Evolutionary conservation across 2,329 filamentous ascomycete genomes (phyloP).

Genomic region (Chalaropsis ovoidea): DNA sequence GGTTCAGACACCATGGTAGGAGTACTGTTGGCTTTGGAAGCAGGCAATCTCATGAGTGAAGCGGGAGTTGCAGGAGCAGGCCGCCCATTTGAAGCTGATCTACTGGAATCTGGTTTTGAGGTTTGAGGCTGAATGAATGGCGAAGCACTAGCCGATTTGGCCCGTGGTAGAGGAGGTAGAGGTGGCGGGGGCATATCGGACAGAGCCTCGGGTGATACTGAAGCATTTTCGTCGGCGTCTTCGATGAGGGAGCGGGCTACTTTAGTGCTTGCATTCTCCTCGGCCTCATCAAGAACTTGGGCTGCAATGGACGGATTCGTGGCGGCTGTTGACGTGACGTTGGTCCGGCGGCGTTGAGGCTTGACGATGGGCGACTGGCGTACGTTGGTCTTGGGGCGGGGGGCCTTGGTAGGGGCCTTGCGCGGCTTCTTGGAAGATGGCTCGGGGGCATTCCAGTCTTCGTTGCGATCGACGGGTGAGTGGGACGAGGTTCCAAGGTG

Average conservation of each 20-base stretch:
- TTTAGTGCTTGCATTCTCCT: conserved; percentile 31
- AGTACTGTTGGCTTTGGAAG: conserved; percentile 36
- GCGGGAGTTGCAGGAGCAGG: conserved; percentile 65
- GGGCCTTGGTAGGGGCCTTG: conserved; percentile 44
- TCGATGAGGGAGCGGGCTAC: conserved; percentile 34
- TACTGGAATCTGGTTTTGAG: conserved; percentile 28
- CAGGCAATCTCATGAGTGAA: conserved; percentile 69
- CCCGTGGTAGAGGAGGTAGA: conserved; percentile 48
- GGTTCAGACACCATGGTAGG: conserved; percentile 6
- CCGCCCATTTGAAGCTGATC: conserved; percentile 18
- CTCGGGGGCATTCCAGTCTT: conserved; percentile 35
- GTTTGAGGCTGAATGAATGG: conserved; percentile 54
- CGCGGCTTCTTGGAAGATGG: conserved; percentile 40
- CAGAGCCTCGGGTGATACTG: conserved; percentile 53
- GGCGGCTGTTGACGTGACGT: conserved; percentile 29
- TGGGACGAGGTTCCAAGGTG: conserved; percentile 39
- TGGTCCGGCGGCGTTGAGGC: conserved; percentile 46
- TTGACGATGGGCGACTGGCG: conserved; percentile 66
- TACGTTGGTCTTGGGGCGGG: conserved; percentile 42
- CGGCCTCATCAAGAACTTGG: conserved; percentile 46
- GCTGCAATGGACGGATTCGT: conserved; percentile 48
- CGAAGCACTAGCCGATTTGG: conserved; percentile 54
- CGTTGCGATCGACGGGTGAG: conserved; percentile 44
- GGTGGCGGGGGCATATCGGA: conserved; percentile 55
- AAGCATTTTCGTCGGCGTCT: conserved; percentile 54